Percentiles rank a stretch among this genome's conserved stretches.
Conservation (phyloP, 257 asterid species). For the Coffea eugenioides region DNA sequence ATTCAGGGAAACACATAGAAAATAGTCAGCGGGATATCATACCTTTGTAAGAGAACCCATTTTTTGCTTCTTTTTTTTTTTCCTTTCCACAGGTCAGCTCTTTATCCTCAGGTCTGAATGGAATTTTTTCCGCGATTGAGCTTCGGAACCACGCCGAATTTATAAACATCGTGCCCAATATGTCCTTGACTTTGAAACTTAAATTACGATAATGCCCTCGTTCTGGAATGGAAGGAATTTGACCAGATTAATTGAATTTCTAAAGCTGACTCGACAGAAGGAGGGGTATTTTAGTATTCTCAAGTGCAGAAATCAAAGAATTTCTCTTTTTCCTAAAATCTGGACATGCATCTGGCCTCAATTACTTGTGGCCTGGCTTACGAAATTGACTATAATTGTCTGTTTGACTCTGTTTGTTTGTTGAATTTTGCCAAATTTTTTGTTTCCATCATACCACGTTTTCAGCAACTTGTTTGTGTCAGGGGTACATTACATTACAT, state of each 20-base stretch:
- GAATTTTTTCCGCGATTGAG: background rate
- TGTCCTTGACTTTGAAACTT: too few relatives aligned
- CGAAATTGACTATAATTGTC: background rate
- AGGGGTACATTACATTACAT: too few relatives aligned
- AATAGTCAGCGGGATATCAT: background rate
- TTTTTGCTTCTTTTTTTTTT: background rate
- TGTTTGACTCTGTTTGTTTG: too few relatives aligned
- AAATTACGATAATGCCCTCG: background rate
- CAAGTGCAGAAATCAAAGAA: too few relatives aligned
- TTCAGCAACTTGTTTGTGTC: too few relatives aligned
- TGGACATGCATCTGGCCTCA: too few relatives aligned
- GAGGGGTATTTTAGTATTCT: background rate
- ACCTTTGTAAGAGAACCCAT: slow-evolving; percentile 35
- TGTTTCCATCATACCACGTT: too few relatives aligned
- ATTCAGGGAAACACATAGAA: too few relatives aligned
- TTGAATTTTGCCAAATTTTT: too few relatives aligned
- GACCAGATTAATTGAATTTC: slow-evolving; percentile 9
- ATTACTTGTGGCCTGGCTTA: background rate
- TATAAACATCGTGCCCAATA: background rate
- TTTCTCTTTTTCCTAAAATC: too few relatives aligned
- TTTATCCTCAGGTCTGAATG: background rate
- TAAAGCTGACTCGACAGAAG: too few relatives aligned
- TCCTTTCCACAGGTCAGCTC: background rate
- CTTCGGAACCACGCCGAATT: slow-evolving; percentile 5
- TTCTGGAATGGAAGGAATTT: background rate